These are phyloP conservation scores for Carpinus fangiana DNA, from an alignment of 306 rosid genomes.

Conservation along the genomic window DNA sequence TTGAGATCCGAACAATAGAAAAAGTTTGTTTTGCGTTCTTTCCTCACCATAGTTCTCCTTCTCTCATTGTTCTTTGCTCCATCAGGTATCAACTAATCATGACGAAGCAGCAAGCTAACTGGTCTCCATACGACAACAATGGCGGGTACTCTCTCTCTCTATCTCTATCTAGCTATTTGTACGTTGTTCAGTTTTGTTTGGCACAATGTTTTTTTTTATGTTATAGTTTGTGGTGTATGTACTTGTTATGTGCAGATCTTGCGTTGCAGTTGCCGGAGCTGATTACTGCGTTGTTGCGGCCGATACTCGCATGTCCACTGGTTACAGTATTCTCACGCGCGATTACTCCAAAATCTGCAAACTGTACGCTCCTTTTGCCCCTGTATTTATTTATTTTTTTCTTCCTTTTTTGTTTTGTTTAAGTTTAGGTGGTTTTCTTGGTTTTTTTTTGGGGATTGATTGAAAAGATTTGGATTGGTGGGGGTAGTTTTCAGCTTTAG, in stretches of 20 bases:
- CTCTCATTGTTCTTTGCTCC: conserved; percentile 16
- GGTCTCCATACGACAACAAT: conserved; percentile 97
- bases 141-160: conserved; percentile 64
- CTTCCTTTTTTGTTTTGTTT: neutral
- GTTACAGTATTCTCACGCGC: conserved; percentile 92
- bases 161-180: neutral
- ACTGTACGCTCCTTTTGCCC: conserved; percentile 41
- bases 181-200: neutral
- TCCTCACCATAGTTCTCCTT: conserved; percentile 27
- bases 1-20: conserved; percentile 32
- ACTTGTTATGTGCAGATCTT: conserved; percentile 49
- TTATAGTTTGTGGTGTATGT: neutral
- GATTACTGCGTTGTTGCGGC: conserved; percentile 93
- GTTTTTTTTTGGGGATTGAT: neutral
- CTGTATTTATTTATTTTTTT: no score
- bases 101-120: conserved; percentile 81
- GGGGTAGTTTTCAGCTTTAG: neutral
- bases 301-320: conserved; percentile 92
- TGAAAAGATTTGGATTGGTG: neutral
- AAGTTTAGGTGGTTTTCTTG: neutral
- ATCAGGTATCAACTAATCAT: conserved; percentile 30
- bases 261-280: conserved; percentile 95
- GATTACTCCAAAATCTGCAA: conserved; percentile 85
- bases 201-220: neutral
- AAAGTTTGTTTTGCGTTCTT: neutral